A percentile compares a stretch with the other conserved stretches of the same genome.
These are phyloP conservation scores for Penicillium janthinellum DNA, from an alignment of 2,329 filamentous ascomycete species.

Conservation along the genomic window DNA sequence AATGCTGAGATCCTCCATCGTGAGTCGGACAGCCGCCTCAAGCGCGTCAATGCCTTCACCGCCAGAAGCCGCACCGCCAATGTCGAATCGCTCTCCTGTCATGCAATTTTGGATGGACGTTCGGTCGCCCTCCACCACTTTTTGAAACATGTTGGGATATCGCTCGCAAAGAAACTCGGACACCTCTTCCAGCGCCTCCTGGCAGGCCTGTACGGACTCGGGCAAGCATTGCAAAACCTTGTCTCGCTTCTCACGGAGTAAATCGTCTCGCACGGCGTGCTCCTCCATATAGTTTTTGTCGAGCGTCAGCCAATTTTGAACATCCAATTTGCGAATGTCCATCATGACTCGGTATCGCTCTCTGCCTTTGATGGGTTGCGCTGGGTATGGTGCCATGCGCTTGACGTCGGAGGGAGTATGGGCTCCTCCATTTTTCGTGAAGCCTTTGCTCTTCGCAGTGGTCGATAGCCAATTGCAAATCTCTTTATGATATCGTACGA, in stretches of 20 bases:
- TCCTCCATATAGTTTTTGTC: slow-evolving; percentile 51
- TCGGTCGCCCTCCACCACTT: slow-evolving; percentile 27
- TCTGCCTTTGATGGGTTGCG: slow-evolving; percentile 41
- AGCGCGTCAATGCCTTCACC: slow-evolving; percentile 46
- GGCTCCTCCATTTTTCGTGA: slow-evolving; percentile 11
- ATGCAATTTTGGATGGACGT: slow-evolving; percentile 47
- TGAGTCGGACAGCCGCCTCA: slow-evolving; percentile 53
- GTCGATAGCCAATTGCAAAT: slow-evolving; percentile 14
- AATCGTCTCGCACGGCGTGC: slow-evolving; percentile 44
- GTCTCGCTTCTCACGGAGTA: slow-evolving; percentile 42
- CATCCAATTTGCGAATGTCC: slow-evolving; percentile 51
- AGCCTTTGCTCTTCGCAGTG: not conserved
- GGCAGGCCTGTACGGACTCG: slow-evolving; percentile 49
- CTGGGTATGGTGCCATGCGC: slow-evolving; percentile 41
- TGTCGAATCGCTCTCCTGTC: slow-evolving; percentile 47
- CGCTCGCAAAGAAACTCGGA: slow-evolving; percentile 47
- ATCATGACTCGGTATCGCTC: slow-evolving; percentile 49
- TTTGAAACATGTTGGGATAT: slow-evolving; percentile 49
- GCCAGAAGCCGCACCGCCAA: slow-evolving; percentile 31
- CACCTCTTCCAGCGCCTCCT: slow-evolving; percentile 52
- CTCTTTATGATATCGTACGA: slow-evolving; percentile 30
- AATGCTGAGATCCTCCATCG: slow-evolving; percentile 57
- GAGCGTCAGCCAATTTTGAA: slow-evolving; percentile 52
- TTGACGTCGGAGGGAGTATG: slow-evolving; percentile 31
- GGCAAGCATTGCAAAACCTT: slow-evolving; percentile 51